Evolutionary conservation across 2,329 filamentous ascomycete genomes (phyloP), one percentile per base, ranked within the genome.

Genomic region (Sclerotinia spermophila): DNA sequence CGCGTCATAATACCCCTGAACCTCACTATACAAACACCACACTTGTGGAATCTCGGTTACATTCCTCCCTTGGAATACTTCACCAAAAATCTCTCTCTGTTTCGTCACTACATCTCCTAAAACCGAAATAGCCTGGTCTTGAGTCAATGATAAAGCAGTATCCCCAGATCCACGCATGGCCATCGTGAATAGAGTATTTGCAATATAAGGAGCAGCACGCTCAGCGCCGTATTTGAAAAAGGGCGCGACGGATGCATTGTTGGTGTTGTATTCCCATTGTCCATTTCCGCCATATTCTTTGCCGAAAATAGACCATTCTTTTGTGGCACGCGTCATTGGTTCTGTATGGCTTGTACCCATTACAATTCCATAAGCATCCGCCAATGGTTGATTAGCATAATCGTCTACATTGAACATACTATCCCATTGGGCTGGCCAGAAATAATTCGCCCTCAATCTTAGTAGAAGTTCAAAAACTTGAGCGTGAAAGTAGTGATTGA

Each of bases 21-120:
- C 89, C 77, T 93, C 90, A 77, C 92, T 92, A 80, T 92, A 93
- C 72, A 92, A 80, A 75, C 89, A 91, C 89, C 90, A 92, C 80
- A 89, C 84, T 79, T 92, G 90, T 8, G 90, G 89, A 51, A 85
- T 82, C 60, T 86, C 79, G 1, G 79, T 79, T 4, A 83, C 80
- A 7, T 80, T 82, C 1, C 70, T 77, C 3, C 73, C 83, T 19
- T 83, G 83, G 58, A 90, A 84, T 0, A 90, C 85, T 3, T 86
- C 82, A 30, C 81, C 82, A 58, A 90, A 82, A 71, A 89, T 89
- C 15, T 84, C 77, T 65, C 86, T 83, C 77, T 92, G 89, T 44
- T 86, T 84, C 4, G 82, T 75, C 3, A 92, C 88, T 38, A 91
- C 84, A 27, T 84, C 83, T 74, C 89, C 85, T 11, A 92, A 83